Evolutionary conservation across 2,329 filamentous ascomycete genomes (phyloP), one percentile per base, ranked within the genome.

Genomic region (Balansia obtecta): DNA sequence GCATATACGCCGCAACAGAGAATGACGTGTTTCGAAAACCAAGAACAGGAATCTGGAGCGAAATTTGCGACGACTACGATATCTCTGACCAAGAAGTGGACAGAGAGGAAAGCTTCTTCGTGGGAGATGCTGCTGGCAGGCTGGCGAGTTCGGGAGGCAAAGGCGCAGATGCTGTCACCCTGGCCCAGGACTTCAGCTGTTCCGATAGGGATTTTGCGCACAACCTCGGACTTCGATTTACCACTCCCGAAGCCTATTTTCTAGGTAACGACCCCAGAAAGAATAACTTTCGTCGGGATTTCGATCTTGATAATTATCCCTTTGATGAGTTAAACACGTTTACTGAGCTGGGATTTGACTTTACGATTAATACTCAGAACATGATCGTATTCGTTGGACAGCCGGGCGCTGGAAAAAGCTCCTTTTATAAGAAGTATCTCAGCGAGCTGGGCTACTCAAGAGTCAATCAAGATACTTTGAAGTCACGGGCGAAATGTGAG

Each of bases 231-330:
- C 79, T 98, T 56, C 63, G 70, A 12, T 98, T 91, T 64, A 71
- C 82, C 51, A 95, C 91, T 0, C 93, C 93, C 0, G 93, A 98
- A 62, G 90, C 96, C 65, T 95, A 84, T 68, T 97, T 97, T 62
- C 76, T 91, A 1, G 75, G 76, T 1, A 78, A 88, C 57, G 61
- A 76, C 22, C 72, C 85, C 1, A 76, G 82, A 55, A 75, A 48
- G 18, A n/a, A 6, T 15, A 47, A 80, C 1, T 93, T 87, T 61
- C 66, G 67, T 10, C 75, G 86, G 50, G 71, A 78, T 0, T 94
- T 97, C 58, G 83, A 96, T 55, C 78, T 90, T 16, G 68, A 68
- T 1, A 64, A 71, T 3, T 82, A 84, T 59, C 67, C 72, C 0
- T 69, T 80, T 32, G 60, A 61, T n/a, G 40, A 56, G 2, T 50